phyloP scores from a whole-genome alignment of 2,329 filamentous ascomycete species.

The Iodosphaeria phyllophila region DNA sequence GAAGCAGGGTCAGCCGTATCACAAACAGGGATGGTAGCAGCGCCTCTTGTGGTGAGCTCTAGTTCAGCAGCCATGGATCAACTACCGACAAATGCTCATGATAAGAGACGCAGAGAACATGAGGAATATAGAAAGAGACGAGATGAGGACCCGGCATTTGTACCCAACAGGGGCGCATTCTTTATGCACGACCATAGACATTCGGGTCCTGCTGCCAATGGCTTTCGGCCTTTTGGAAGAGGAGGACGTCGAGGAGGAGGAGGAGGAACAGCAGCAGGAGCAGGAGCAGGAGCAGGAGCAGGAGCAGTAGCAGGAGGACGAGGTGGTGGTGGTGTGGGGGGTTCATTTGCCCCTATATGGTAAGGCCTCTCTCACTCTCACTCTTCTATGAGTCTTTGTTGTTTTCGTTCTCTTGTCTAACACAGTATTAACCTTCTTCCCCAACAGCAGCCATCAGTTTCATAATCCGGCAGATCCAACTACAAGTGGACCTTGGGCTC shows the following conservation, averaged over 20 bases:
- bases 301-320: conserved; percentile 41
- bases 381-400: neutral
- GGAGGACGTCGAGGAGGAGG: conserved; percentile 44
- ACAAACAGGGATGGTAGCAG: too few relatives aligned
- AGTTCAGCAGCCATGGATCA: conserved; percentile 21
- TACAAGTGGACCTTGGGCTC: conserved; percentile 66
- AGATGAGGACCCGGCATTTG: conserved; percentile 80
- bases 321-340: conserved; percentile 40
- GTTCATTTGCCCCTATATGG: conserved; percentile 41
- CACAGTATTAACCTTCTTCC: too few relatives aligned
- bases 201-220: conserved; percentile 57
- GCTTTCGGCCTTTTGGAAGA: conserved; percentile 53
- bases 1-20: too few relatives aligned
- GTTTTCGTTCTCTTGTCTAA: conserved; percentile 1
- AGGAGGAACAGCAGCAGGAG: too few relatives aligned
- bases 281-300: too few relatives aligned
- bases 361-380: conserved; percentile 23
- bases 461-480: conserved; percentile 37
- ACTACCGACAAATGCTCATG: too few relatives aligned
- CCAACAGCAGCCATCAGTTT: conserved; percentile 19
- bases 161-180: conserved; percentile 84
- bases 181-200: conserved; percentile 93
- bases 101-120: conserved; percentile 63
- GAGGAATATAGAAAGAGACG: conserved; percentile 80
- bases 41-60: conserved; percentile 36